phyloP scores from a whole-genome alignment of 140 eudicot genomes.

The Oenanthe javanica region DNA sequence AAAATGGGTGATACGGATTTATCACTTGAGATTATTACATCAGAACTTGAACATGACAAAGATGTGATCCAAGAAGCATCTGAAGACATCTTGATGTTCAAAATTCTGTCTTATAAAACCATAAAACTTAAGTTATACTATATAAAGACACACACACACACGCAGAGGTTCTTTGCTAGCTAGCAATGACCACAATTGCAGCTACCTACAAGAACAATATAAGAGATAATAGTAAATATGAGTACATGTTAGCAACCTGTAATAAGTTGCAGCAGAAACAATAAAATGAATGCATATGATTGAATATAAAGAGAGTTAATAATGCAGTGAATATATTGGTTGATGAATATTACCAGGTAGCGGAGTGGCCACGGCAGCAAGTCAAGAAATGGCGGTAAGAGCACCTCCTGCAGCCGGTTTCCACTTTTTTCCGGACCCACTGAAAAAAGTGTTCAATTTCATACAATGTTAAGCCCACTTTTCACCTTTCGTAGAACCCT shows the following conservation, averaged over 20 bases:
- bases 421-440: too few species aligned
- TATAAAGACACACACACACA: too few species aligned
- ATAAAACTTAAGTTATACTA: background rate
- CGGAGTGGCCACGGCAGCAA: constrained; percentile 2
- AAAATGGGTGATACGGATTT: constrained; percentile 25
- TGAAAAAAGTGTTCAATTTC: too few species aligned
- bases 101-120: background rate
- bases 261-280: background rate
- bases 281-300: background rate
- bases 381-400: background rate
- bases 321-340: background rate
- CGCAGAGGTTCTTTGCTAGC: background rate
- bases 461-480: too few species aligned
- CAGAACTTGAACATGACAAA: constrained; percentile 52
- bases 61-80: constrained; percentile 37
- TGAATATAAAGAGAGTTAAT: background rate
- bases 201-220: constrained; percentile 8
- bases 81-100: constrained; percentile 22
- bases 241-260: background rate
- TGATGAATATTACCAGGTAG: background rate
- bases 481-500: too few species aligned
- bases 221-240: too few species aligned
- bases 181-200: background rate
- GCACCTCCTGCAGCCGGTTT: too few species aligned
- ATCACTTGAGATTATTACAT: constrained; percentile 15